These are phyloP conservation scores for Brettanomyces nanus DNA, from an alignment of 805 yeast genomes.

Conservation along the genomic window DNA sequence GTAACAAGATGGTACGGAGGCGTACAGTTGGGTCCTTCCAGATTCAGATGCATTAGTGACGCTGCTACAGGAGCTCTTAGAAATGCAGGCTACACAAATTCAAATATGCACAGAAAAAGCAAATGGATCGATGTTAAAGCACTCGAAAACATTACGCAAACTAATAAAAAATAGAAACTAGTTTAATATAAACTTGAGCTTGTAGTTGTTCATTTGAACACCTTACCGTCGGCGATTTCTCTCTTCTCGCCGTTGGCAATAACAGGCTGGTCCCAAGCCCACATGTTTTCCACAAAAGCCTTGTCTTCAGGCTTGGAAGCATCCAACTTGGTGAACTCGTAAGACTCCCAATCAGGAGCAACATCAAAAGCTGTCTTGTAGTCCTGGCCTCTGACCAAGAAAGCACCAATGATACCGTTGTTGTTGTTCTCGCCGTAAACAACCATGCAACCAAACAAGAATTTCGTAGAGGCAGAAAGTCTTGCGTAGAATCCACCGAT, in stretches of 20 bases:
- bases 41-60: constrained; percentile 61
- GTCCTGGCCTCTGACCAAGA: constrained; percentile 94
- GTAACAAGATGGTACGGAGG: constrained; percentile 86
- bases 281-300: constrained; percentile 79
- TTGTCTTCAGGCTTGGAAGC: constrained; percentile 66
- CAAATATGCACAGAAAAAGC: not conserved
- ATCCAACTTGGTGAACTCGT: constrained; percentile 76
- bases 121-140: constrained; percentile 11
- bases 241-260: constrained; percentile 66
- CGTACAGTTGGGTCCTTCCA: constrained; percentile 56
- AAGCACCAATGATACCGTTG: constrained; percentile 95
- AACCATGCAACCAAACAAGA: constrained; percentile 86
- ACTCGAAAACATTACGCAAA: not conserved
- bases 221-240: constrained; percentile 97
- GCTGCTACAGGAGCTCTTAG: constrained; percentile 46
- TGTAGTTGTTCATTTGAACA: constrained; percentile 62
- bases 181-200: too few relatives aligned
- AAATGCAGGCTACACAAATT: constrained; percentile 25
- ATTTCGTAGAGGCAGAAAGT: constrained; percentile 84
- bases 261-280: constrained; percentile 98
- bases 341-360: constrained; percentile 99
- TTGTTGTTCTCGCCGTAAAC: constrained; percentile 98
- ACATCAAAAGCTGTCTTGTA: constrained; percentile 87
- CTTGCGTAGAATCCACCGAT: constrained; percentile 98
- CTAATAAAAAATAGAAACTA: not conserved